Evolutionary conservation across 1,284 basidiomycete species (phyloP), one percentile per base, ranked within the genome.

Genomic region (Hemileia vastatrix): DNA sequence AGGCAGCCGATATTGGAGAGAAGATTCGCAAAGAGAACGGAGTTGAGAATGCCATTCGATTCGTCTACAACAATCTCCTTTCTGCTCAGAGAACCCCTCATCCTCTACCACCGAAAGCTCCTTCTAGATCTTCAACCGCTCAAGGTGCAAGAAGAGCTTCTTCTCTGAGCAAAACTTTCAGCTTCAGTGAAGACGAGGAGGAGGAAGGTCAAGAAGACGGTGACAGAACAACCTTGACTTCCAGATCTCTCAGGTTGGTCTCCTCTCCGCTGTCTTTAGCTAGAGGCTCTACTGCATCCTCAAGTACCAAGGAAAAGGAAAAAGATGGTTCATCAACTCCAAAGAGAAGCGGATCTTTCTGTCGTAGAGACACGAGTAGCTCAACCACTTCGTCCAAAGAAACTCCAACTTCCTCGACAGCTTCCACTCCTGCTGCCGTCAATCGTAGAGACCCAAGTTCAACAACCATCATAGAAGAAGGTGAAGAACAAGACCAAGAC

Each of bases 21-120:
- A 64, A 65, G 63, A 72, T 73, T 40, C 66, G 69, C 6, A 36
- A 66, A 24, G 72, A 73, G 48, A 64, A 72, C 50, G 72, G 72
- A 18, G 67, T 69, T 1, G 63, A 64, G 4, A 68, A 63, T 4
- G 71, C 71, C 13, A 68, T 71, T 51, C 63, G 66, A 44, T 71
- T 71, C 19, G 62, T 68, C 67, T 65, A 65, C 59, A 61, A 70
- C 36, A 40, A 40, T 40, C 36, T 40, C 15, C 15, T 40, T 9
- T 11, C 11, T 40, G 36, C 36, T 15, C 36, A n/a, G n/a, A n/a
- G n/a, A n/a, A n/a, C n/a, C n/a, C n/a, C n/a, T n/a, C n/a, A n/a
- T n/a, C n/a, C n/a, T n/a, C n/a, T n/a, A n/a, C n/a, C n/a, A n/a
- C n/a, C n/a, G n/a, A n/a, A n/a, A n/a, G n/a, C n/a, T n/a, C n/a